These are phyloP conservation scores for Mycena maculata DNA, from an alignment of 768 basidiomycete genomes.

Conservation along the genomic window DNA sequence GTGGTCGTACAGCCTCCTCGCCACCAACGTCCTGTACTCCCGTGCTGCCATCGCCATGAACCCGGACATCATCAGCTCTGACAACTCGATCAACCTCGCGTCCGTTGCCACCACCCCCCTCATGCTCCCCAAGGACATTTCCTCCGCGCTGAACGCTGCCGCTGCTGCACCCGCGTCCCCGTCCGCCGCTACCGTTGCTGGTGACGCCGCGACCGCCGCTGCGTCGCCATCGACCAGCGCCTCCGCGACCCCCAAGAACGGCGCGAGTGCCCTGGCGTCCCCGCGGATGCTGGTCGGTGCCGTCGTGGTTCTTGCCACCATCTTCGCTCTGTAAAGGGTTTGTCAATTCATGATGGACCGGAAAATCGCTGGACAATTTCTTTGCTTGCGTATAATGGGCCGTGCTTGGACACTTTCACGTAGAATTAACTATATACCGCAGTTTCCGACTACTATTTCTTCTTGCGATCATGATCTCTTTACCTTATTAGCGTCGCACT, in stretches of 20 bases:
- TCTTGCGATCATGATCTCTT: slow-evolving; percentile 30
- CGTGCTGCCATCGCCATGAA: slow-evolving; percentile 59
- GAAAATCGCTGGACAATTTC: slow-evolving; percentile 18
- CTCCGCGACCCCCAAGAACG: slow-evolving; percentile 37
- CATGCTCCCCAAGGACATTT: slow-evolving; percentile 71
- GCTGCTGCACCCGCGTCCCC: slow-evolving; percentile 41
- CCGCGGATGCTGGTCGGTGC: slow-evolving; percentile 62
- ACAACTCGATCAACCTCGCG: slow-evolving; percentile 65
- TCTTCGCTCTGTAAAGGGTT: slow-evolving; percentile 60
- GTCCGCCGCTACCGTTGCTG: slow-evolving; percentile 38
- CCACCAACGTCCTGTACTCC: slow-evolving; percentile 54
- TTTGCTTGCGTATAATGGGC: slow-evolving; percentile 34
- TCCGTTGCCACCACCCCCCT: slow-evolving; percentile 57
- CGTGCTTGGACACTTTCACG: slow-evolving; percentile 36
- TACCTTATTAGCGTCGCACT: slow-evolving; percentile 36
- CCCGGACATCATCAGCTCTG: slow-evolving; percentile 60
- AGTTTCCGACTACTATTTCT: slow-evolving; percentile 34
- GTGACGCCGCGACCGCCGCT: slow-evolving; percentile 34
- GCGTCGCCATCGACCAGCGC: slow-evolving; percentile 37
- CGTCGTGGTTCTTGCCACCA: slow-evolving; percentile 56
- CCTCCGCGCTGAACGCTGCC: slow-evolving; percentile 54
- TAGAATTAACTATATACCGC: slow-evolving; percentile 47
- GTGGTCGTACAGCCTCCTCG: slow-evolving; percentile 65
- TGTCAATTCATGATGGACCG: slow-evolving; percentile 31
- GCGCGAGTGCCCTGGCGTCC: slow-evolving; percentile 60